phyloP scores from a whole-genome alignment of 2,329 filamentous ascomycete genomes.

The Eutypella sp. region DNA sequence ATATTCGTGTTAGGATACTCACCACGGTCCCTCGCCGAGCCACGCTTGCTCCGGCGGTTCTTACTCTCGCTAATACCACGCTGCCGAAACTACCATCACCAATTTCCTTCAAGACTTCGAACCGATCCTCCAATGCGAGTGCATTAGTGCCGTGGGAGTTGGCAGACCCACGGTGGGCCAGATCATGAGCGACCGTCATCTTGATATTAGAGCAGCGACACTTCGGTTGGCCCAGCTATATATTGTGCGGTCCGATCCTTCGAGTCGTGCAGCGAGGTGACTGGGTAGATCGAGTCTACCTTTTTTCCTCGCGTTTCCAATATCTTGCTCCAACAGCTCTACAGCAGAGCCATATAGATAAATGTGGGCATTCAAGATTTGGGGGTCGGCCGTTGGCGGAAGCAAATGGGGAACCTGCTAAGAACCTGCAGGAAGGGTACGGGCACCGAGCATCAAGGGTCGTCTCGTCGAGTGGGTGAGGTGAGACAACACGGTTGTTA shows the following conservation, averaged over 20 bases:
- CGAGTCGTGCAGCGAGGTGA: slow-evolving; percentile 16
- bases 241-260: slow-evolving; percentile 8
- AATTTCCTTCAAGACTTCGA: slow-evolving; percentile 96
- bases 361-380: slow-evolving; percentile 32
- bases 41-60: slow-evolving; percentile 82
- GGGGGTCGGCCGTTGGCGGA: slow-evolving; percentile 7
- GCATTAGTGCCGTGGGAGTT: slow-evolving; percentile 41
- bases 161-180: slow-evolving; percentile 62
- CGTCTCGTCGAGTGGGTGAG: too few species aligned
- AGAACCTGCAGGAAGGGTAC: slow-evolving; percentile 7
- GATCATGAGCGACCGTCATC: slow-evolving; percentile 76
- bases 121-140: slow-evolving; percentile 80
- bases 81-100: slow-evolving; percentile 98
- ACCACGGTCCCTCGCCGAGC: slow-evolving; percentile 90
- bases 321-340: slow-evolving; percentile 28
- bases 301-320: slow-evolving; percentile 18
- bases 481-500: slow-evolving; percentile 3
- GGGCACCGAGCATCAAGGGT: slow-evolving; percentile 9
- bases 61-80: slow-evolving; percentile 84
- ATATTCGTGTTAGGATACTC: too few species aligned
- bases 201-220: slow-evolving; percentile 29
- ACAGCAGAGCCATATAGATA: slow-evolving; percentile 30
- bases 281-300: slow-evolving; percentile 15
- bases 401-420: slow-evolving; percentile 8
- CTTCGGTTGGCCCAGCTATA: slow-evolving; percentile 3